Conservation (phyloP, 257 asterid genomes). For the Knoxia roxburghii region DNA sequence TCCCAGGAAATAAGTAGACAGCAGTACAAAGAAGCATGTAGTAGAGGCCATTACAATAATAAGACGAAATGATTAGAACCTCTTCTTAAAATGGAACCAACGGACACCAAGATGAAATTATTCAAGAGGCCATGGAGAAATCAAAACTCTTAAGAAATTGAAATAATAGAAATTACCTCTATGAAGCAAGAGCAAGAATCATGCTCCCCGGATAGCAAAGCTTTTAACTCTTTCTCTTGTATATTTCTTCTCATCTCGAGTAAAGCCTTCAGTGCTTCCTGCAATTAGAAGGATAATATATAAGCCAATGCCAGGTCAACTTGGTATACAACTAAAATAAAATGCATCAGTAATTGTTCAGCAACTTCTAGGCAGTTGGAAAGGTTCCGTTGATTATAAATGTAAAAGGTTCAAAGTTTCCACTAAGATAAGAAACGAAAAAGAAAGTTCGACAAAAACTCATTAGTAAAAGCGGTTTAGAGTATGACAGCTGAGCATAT, state of each 20-base stretch:
- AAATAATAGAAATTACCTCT: constrained; percentile 42
- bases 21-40: neutral
- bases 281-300: constrained; percentile 22
- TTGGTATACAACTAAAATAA: neutral
- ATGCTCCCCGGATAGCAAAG: constrained; percentile 80
- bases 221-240: constrained; percentile 89
- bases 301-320: neutral
- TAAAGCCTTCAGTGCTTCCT: constrained; percentile 77
- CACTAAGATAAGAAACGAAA: too few relatives aligned
- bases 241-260: constrained; percentile 52
- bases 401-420: neutral
- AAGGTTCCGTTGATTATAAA: neutral
- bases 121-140: neutral
- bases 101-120: neutral
- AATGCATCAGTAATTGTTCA: neutral
- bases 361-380: neutral
- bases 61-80: neutral
- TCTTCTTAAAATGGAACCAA: neutral
- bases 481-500: neutral
- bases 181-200: constrained; percentile 88
- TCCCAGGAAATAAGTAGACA: neutral
- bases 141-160: neutral
- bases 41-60: neutral
- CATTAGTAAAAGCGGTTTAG: neutral
- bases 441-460: neutral